Base-by-base conservation (phyloP, 495 filamentous ascomycete genomes). In the Aspergillus sparsus region DNA sequence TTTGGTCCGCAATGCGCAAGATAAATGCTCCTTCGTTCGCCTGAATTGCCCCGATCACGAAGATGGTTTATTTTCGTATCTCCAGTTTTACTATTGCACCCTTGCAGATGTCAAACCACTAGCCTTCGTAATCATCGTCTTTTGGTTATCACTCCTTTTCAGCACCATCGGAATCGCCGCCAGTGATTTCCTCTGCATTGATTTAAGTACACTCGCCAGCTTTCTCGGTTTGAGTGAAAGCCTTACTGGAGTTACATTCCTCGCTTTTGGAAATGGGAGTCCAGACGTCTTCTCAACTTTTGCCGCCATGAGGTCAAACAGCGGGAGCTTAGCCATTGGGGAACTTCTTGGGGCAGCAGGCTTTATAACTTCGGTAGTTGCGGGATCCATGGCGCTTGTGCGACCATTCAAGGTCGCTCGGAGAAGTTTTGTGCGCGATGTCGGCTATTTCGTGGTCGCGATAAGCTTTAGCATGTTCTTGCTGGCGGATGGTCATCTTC, bases 261-360 rank as follows among this genome's bases (percentile, higher is more conserved):
- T 98, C 52, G 95, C 95, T 5, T 94, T 99, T 73, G 95, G 95
- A 54, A 99, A 99, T 76, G 95, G 95, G n/a, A 97, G 93, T 63
- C 95, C 95, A 0, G 95, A 99, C 73, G 93, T 99, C 15, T 99
- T 99, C 73, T 96, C 91, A 41, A 99, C 95, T 3, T 97, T 98
- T 68, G 95, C 93, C 33, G 95, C 95, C 58, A 98, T 99, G 93
- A 87, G 87, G 69, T 94, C 93, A 31, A 90, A 98, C 65, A 96
- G 92, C 67, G 95, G 92, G 4, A 97, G 93, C 73, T 81, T 99
- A 74, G 95, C 95, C 1, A 86, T 98, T 60, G 95, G 95, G 34
- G 95, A 99, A 74, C 79, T 99, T 52, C 91, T 99, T 33, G 95
- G 95, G 15, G 95, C 95, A 9, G 95, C 95, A 12, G 85, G 89